Percentiles rank a stretch among this genome's conserved stretches.
Evolutionary conservation across 495 filamentous ascomycete genomes (phyloP).

Genomic region (Penicillium cosmopolitanum): DNA sequence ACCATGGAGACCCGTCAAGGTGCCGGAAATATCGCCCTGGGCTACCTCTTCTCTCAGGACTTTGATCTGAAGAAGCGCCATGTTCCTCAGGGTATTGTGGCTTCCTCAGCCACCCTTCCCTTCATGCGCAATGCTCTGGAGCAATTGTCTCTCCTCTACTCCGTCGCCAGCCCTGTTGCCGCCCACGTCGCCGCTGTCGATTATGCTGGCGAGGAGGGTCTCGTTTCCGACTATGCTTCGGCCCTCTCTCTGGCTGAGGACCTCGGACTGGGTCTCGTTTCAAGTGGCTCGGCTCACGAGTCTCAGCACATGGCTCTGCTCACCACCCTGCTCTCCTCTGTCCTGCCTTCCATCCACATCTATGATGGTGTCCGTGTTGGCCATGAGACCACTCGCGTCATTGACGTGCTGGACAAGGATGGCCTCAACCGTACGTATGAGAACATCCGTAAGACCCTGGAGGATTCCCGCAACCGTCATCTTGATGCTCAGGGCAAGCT

Average conservation of each 20-base stretch:
- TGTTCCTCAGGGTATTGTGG: slow-evolving; percentile 86
- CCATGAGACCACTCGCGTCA: slow-evolving; percentile 81
- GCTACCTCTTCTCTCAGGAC: slow-evolving; percentile 96
- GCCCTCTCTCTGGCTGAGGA: slow-evolving; percentile 86
- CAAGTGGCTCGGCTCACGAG: slow-evolving; percentile 85
- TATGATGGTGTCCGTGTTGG: slow-evolving; percentile 90
- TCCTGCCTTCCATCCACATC: slow-evolving; percentile 85
- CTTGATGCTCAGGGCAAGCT: slow-evolving; percentile 75
- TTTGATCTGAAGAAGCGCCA: slow-evolving; percentile 89
- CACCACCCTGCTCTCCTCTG: slow-evolving; percentile 76
- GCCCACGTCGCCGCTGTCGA: slow-evolving; percentile 94
- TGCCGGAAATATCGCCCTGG: slow-evolving; percentile 88
- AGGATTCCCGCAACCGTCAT: slow-evolving; percentile 66
- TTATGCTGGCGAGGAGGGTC: slow-evolving; percentile 70
- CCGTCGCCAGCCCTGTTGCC: slow-evolving; percentile 86
- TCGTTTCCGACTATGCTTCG: slow-evolving; percentile 86
- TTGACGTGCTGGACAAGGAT: slow-evolving; percentile 77
- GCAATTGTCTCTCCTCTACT: slow-evolving; percentile 86
- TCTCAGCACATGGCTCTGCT: slow-evolving; percentile 94
- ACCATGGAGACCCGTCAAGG: slow-evolving; percentile 85
- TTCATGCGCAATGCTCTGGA: slow-evolving; percentile 84
- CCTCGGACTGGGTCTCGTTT: slow-evolving; percentile 81
- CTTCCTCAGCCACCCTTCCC: slow-evolving; percentile 77
- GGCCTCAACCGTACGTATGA: slow-evolving; percentile 73
- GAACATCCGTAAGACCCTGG: slow-evolving; percentile 62